Evolutionary conservation across 1,284 basidiomycete genomes (phyloP).

Genomic region (Ceratobasidium sp.): DNA sequence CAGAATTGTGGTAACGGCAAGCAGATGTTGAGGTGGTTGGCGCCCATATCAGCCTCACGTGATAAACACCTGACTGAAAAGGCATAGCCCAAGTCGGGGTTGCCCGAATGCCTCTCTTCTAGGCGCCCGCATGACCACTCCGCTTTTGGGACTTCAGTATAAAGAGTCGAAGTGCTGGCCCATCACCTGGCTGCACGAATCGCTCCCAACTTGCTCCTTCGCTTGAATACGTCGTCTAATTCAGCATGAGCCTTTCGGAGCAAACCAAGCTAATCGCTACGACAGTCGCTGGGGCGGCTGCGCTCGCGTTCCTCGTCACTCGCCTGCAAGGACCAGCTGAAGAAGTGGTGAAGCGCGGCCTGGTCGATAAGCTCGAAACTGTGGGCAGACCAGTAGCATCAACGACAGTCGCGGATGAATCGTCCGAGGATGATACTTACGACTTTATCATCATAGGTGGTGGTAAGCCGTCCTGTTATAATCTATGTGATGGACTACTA

Average conservation of each 20-base stretch:
- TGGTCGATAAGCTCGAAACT: conserved; percentile 26
- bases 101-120: too few relatives aligned
- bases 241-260: conserved; percentile 12
- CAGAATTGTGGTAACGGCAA: too few relatives aligned
- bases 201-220: too few relatives aligned
- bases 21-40: too few relatives aligned
- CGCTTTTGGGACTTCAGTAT: too few relatives aligned
- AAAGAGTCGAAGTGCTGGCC: too few relatives aligned
- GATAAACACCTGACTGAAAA: too few relatives aligned
- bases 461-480: neutral
- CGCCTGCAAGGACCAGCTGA: conserved; percentile 7
- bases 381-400: neutral
- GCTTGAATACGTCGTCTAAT: neutral
- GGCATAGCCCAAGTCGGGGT: too few relatives aligned
- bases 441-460: conserved; percentile 38
- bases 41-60: too few relatives aligned
- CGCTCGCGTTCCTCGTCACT: neutral
- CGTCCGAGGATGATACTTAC: conserved; percentile 7
- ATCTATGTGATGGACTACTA: neutral
- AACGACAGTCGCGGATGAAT: neutral
- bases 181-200: too few relatives aligned
- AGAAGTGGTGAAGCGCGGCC: conserved; percentile 7
- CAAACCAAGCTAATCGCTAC: conserved; percentile 1
- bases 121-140: too few relatives aligned
- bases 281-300: conserved; percentile 20